Evolutionary conservation across 257 asterid species (phyloP).

Genomic region (Solanum acaule): DNA sequence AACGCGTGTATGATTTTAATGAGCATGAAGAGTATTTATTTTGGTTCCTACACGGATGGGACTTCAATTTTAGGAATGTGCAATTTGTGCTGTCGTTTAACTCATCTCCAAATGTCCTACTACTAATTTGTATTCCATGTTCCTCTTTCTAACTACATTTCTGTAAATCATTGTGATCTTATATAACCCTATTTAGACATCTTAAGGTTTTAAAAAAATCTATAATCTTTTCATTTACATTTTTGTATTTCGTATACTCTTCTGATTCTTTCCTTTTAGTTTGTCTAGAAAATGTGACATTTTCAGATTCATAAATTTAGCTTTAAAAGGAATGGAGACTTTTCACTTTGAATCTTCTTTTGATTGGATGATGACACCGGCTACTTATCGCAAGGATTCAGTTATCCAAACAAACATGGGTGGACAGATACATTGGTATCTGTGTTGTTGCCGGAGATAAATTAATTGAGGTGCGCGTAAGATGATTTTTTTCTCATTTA

Average conservation of each 20-base stretch:
- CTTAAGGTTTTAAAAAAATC: too few species aligned
- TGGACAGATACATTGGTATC: background rate
- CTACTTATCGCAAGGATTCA: background rate
- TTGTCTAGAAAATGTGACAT: background rate
- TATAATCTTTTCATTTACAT: background rate
- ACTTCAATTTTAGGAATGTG: background rate
- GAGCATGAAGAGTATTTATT: background rate
- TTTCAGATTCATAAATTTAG: background rate
- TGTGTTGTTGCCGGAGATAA: background rate
- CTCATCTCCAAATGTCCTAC: background rate
- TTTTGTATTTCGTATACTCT: background rate
- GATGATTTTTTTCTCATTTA: too few species aligned
- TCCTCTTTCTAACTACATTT: too few species aligned
- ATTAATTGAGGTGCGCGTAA: background rate
- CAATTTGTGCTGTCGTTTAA: background rate
- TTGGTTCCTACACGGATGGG: background rate
- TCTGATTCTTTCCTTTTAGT: background rate
- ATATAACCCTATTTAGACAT: too few species aligned
- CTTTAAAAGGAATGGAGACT: background rate
- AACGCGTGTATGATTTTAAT: background rate
- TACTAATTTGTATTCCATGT: too few species aligned
- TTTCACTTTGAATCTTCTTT: background rate
- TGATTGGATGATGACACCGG: background rate
- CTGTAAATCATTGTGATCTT: too few species aligned
- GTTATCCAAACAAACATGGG: background rate